Evolutionary conservation across 2,329 filamentous ascomycete genomes (phyloP).

Genomic region (Fusarium falciforme): DNA sequence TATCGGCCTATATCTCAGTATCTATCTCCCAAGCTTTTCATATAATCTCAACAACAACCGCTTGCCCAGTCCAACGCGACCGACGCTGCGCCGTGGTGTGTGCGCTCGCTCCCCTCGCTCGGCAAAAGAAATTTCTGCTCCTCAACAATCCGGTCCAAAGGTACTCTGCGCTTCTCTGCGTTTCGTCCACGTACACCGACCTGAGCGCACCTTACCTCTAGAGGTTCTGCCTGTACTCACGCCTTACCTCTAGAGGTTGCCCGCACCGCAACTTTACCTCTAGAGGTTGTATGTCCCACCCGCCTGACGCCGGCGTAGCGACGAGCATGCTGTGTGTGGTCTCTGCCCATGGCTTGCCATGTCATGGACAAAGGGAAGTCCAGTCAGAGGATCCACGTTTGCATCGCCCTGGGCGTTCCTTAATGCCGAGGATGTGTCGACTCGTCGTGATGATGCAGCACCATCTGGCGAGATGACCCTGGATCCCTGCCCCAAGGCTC

Average conservation of each 20-base stretch:
- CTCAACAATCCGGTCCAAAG: constrained; percentile 43
- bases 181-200: constrained; percentile 44
- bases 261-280: constrained; percentile 44
- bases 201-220: constrained; percentile 42
- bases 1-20: constrained; percentile 20
- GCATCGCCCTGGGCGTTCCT: constrained; percentile 37
- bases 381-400: constrained; percentile 44
- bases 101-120: constrained; percentile 3
- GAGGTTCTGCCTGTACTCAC: constrained; percentile 33
- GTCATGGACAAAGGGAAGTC: constrained; percentile 46
- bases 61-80: background rate
- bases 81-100: constrained; percentile 1
- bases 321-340: constrained; percentile 30
- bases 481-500: constrained; percentile 35
- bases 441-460: constrained; percentile 13
- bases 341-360: constrained; percentile 37
- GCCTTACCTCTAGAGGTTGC: constrained; percentile 44
- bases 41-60: constrained; percentile 30
- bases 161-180: constrained; percentile 39
- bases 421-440: constrained; percentile 45
- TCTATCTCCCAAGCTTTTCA: constrained; percentile 36
- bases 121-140: constrained; percentile 32
- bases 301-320: constrained; percentile 42
- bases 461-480: constrained; percentile 25
- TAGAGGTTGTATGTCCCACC: constrained; percentile 44